A percentile compares a stretch with the other conserved stretches of the same genome.
Conservation (phyloP, 352 stramenopile species). For the Pythium aquatile region DNA sequence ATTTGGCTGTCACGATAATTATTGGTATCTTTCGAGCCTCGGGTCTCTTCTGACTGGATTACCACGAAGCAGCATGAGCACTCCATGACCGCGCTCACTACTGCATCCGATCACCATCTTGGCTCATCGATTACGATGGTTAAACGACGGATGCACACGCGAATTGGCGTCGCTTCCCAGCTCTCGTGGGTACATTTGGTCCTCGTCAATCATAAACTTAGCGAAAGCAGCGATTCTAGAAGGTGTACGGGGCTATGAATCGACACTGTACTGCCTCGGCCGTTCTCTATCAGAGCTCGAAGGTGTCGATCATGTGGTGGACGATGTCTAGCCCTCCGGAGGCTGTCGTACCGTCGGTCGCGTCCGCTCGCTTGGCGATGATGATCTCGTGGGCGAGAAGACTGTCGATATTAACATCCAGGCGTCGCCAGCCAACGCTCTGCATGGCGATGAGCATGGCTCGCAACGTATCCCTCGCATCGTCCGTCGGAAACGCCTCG, state of each 20-base stretch:
- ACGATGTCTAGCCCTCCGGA: slow-evolving; percentile 66
- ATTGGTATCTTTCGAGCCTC: background rate
- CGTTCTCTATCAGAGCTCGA: slow-evolving; percentile 12
- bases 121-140: background rate
- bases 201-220: too few relatives aligned
- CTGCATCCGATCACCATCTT: background rate
- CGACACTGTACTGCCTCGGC: too few relatives aligned
- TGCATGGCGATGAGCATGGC: background rate
- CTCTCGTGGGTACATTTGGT: background rate
- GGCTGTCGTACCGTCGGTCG: slow-evolving; percentile 33
- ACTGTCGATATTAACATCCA: background rate
- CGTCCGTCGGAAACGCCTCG: background rate
- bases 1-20: background rate
- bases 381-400: background rate
- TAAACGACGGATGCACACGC: background rate
- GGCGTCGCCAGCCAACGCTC: background rate
- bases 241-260: too few relatives aligned
- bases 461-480: background rate
- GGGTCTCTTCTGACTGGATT: background rate
- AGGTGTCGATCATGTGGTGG: slow-evolving; percentile 67
- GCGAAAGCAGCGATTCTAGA: too few relatives aligned
- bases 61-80: background rate
- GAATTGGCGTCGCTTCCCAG: background rate
- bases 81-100: too few relatives aligned
- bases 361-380: slow-evolving; percentile 43